These are phyloP conservation scores for Cladosporium sp. DNA, from an alignment of 2,329 filamentous ascomycete species.

Conservation along the genomic window DNA sequence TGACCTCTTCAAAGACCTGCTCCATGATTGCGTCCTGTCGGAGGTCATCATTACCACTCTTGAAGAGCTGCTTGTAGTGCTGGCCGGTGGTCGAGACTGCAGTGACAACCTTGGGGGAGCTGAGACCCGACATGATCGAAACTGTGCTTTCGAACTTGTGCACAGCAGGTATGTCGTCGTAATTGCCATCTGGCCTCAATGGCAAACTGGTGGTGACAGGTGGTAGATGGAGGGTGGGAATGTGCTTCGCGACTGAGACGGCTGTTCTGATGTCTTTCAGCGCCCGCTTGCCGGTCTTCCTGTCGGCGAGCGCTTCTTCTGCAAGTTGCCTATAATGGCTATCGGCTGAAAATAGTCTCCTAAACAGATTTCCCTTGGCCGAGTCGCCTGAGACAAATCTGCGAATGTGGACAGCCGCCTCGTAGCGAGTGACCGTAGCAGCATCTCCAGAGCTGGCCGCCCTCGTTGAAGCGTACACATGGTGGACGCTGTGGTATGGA, in stretches of 20 bases:
- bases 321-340: slow-evolving; percentile 65
- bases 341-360: slow-evolving; percentile 71
- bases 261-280: slow-evolving; percentile 66
- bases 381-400: slow-evolving; percentile 56
- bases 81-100: slow-evolving; percentile 74
- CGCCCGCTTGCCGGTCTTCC: slow-evolving; percentile 45
- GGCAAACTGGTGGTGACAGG: slow-evolving; percentile 87
- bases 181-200: slow-evolving; percentile 71
- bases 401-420: slow-evolving; percentile 69
- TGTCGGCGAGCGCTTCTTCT: slow-evolving; percentile 46
- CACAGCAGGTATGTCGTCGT: slow-evolving; percentile 74
- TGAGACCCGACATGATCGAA: slow-evolving; percentile 84
- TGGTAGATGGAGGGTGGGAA: slow-evolving; percentile 69
- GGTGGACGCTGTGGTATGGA: slow-evolving; percentile 95
- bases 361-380: slow-evolving; percentile 61
- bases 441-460: slow-evolving; percentile 64
- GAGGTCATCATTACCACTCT: slow-evolving; percentile 92
- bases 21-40: slow-evolving; percentile 99
- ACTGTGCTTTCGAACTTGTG: slow-evolving; percentile 71
- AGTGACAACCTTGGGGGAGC: slow-evolving; percentile 89
- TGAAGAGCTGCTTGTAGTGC: slow-evolving; percentile 86
- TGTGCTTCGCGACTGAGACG: slow-evolving; percentile 60
- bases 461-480: slow-evolving; percentile 82
- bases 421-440: slow-evolving; percentile 69
- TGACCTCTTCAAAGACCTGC: slow-evolving; percentile 96